Base-by-base conservation (phyloP, 1,284 basidiomycete species). In the Fomitopsis betulina region DNA sequence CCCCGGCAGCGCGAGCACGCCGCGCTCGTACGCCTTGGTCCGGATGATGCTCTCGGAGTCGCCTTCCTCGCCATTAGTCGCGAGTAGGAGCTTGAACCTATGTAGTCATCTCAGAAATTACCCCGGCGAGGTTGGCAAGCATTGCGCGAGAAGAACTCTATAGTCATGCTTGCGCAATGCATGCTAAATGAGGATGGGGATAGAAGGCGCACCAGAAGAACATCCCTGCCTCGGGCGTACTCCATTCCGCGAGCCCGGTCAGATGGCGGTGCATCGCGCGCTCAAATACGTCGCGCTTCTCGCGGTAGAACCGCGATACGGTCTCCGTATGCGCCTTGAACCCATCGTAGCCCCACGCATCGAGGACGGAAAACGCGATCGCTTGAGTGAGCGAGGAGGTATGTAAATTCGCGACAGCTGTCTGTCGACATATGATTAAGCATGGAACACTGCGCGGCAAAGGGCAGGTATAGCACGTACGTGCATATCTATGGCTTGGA, bases 1-100 rank as follows among this genome's bases (percentile, higher is more conserved):
- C 0, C 94, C 94, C 0, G 96, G 96, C 8, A 98, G 83, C 3
- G 92, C 94, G n/a, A 98, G 82, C 1, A 98, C 92, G 25, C 93
- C 93, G 54, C 85, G 85, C 57, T 86, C 84, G 55, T 91, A 80
- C 0, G 94, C 94, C 65, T 88, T 88, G 8, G 84, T 87, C 55
- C 82, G 78, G 65, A 98, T 93, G 53, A 96, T 69, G 23, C 78
- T 75, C 64, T 84, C 85, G 4, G 91, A 92, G 72, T 98, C 94
- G 10, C 82, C 85, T 56, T 74, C 74, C 56, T 74, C 74, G 63
- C 66, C 61, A 30, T 70, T 66, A n/a, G 57, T 56, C 3, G 55
- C 57, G 9, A 86, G 68, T 15, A 83, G 75, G 33, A 90, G 76
- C 68, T 87, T 89, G 73, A 90, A 89, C 87, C 88, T 90, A 35